Base-by-base conservation (phyloP, 768 basidiomycete species). In the Rhizopogon vulgaris region DNA sequence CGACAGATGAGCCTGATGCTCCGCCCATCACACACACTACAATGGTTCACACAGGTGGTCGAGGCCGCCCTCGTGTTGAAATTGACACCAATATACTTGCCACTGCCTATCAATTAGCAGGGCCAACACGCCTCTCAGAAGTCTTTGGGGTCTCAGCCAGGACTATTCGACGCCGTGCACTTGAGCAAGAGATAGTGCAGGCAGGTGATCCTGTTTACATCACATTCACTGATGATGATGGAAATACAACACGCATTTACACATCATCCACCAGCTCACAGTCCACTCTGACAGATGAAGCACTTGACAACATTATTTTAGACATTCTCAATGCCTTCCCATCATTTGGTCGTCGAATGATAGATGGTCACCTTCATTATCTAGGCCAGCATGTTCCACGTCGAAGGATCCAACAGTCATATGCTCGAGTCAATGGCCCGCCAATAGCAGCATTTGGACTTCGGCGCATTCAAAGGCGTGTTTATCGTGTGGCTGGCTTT, bases 61-160 rank as follows among this genome's bases (percentile, higher is more conserved):
- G 27, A 48, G 48, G 48, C 12, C 48, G 48, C 17, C 48, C 48
- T n/a, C 24, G 48, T 17, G 38, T 41, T 17, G 48, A 49, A 27
- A 39, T 49, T 39, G 34, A 49, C 37, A 38, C 17, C n/a, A 27
- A 34, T 38, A 17, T 49, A n/a, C 48, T 49, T 34, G 48, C 18
- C 32, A 22, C 27, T 41, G 24, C 48, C 17, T 17, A 17, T 18
- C 27, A 49, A 39, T 39, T 49, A n/a, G 15, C 32, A 41, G 48
- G 48, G 32, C 27, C 27, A 15, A 40, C 30, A 41, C n/a, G 17
- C 17, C 37, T 49, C 17, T 24, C n/a, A 17, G 17, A 34, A 22
- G 18, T 38, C 17, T 27, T 49, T 34, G 17, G 27, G n/a, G 18
- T 22, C 37, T 49, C 32, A 15, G 18, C 48, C 38, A 24, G 48